Evolutionary conservation across 805 yeast species (phyloP).

Genomic region (Nakazawaea sp.): DNA sequence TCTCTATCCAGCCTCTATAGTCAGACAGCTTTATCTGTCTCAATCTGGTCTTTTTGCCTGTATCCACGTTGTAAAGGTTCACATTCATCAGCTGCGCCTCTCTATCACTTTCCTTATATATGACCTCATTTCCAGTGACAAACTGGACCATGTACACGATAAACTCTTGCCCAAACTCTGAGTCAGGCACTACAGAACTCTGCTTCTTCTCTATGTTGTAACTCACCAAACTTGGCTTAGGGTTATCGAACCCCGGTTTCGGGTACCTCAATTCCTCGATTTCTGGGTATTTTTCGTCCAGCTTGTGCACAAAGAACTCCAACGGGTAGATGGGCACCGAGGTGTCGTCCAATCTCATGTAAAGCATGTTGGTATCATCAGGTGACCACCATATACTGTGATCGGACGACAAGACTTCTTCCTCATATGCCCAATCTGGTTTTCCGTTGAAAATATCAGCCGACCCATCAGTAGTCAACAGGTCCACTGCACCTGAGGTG

Average conservation of each 20-base stretch:
- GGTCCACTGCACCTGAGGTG: constrained; percentile 15
- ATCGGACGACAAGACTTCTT: constrained; percentile 60
- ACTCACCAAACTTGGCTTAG: constrained; percentile 40
- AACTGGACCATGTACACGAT: constrained; percentile 59
- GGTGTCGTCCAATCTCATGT: constrained; percentile 52
- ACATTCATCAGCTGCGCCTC: constrained; percentile 49
- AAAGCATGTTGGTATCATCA: constrained; percentile 49
- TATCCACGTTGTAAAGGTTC: constrained; percentile 31
- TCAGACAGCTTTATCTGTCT: constrained; percentile 36
- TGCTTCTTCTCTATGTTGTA: constrained; percentile 28
- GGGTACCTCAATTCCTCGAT: constrained; percentile 53
- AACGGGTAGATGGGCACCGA: constrained; percentile 45
- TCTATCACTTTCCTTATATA: constrained; percentile 60
- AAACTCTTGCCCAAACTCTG: constrained; percentile 34
- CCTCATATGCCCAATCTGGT: constrained; percentile 84
- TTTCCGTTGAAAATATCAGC: constrained; percentile 52
- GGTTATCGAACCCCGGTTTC: constrained; percentile 63
- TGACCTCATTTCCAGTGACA: constrained; percentile 40
- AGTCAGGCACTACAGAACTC: constrained; percentile 19
- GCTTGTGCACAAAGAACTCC: constrained; percentile 40
- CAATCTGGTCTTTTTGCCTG: constrained; percentile 26
- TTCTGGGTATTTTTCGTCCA: constrained; percentile 37
- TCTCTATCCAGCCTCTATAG: constrained; percentile 58
- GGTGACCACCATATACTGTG: constrained; percentile 70
- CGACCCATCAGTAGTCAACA: constrained; percentile 47